Percentiles rank a stretch among this genome's conserved stretches.
Evolutionary conservation across 2,329 filamentous ascomycete species (phyloP).

Genomic region (Gaeumannomyces tritici): DNA sequence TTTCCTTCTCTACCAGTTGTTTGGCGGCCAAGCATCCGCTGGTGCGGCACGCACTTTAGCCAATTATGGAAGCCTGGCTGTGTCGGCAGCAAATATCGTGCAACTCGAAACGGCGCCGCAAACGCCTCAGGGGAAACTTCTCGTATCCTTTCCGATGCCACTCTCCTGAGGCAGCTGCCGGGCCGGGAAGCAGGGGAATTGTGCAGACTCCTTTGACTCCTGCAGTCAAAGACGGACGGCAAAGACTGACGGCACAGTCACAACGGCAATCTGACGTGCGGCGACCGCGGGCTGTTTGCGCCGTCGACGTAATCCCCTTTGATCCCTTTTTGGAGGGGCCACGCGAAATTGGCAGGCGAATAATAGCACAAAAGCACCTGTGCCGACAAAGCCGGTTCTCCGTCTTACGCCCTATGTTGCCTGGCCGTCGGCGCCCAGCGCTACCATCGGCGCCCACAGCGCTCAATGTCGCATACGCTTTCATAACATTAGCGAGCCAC

Average conservation of each 20-base stretch:
- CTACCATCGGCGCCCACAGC: too few relatives aligned
- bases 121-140: neutral
- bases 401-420: too few relatives aligned
- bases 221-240: too few relatives aligned
- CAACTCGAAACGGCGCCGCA: neutral
- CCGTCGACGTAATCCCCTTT: neutral
- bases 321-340: neutral
- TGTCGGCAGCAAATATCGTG: neutral
- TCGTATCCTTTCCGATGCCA: neutral
- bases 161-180: neutral
- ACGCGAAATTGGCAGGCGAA: neutral
- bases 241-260: too few relatives aligned
- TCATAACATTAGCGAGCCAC: neutral
- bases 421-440: neutral
- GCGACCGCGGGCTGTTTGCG: neutral
- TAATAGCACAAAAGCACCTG: neutral
- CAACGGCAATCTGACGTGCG: neutral
- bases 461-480: neutral
- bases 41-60: neutral
- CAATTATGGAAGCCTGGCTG: too few relatives aligned
- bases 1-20: neutral
- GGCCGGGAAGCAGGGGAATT: too few relatives aligned
- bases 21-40: too few relatives aligned
- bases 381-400: neutral
- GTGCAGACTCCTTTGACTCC: neutral